Evolutionary conservation across 768 basidiomycete species (phyloP), one percentile per base, ranked within the genome.

Genomic region (Leccinum imitatum): DNA sequence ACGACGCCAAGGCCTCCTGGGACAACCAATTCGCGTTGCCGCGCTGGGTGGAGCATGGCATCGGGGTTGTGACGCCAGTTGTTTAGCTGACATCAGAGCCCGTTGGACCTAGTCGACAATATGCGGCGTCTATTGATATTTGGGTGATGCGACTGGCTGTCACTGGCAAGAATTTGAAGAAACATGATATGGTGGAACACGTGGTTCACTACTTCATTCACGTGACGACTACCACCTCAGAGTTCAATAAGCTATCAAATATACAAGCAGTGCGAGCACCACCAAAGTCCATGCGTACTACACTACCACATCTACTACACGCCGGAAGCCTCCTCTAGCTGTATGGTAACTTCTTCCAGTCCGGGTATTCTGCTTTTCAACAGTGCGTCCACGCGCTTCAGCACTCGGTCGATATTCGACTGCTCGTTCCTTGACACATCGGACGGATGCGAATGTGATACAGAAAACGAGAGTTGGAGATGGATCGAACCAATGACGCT

Each of bases 401-500:
- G 83, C 14, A 95, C 87, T 50, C 83, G 81, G 60, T 95, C 91
- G 19, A 73, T 57, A 17, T 46, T 62, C 30, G 62, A 62, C 35
- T 59, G 62, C 56, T 65, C 69, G 47, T 27, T 62, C 25, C 53
- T 59, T 10, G 53, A 46, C 30, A 87, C 69, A 65, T 83, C 83
- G 23, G 83, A 77, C 11, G 50, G 19, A 72, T 83, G 87, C 63
- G 90, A 85, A 64, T 79, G 70, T 0, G 82, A 75, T 1, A 80
- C 74, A 0, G 89, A 85, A 10, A 82, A 83, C 9, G 84, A 79
- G n/a, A 99, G 81, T 64, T 93, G 92, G 53, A 99, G 85, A 70
- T 92, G 93, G 57, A 98, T 93, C 7, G 93, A 93, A 23, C 96
- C 97, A 65, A 98, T 86, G 41, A 97, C 71, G 50, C 84, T 87